A percentile compares a stretch with the other conserved stretches of the same genome.
phyloP scores from a whole-genome alignment of 208 protist species.

The Leishmania major region DNA sequence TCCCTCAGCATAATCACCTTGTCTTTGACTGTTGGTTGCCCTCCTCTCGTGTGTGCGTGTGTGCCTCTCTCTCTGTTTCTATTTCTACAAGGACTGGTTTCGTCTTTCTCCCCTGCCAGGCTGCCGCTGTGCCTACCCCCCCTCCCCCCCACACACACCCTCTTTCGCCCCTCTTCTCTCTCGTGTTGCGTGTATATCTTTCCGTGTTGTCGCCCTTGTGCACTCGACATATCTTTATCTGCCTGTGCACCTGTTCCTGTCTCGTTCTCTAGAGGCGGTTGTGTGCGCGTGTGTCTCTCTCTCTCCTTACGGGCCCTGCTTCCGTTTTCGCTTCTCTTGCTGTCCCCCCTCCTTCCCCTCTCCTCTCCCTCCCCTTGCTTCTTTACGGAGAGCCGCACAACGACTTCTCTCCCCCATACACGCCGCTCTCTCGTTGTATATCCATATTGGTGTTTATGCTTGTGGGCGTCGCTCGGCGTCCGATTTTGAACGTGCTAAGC shows the following conservation, averaged over 20 bases:
- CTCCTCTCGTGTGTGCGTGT: background rate
- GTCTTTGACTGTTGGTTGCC: background rate
- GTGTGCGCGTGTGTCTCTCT: background rate
- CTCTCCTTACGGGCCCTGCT: background rate
- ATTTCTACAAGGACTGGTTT: background rate
- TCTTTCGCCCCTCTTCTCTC: background rate
- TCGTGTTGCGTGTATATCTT: background rate
- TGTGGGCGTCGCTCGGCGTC: background rate
- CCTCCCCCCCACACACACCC: too few species aligned
- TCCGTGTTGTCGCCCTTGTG: background rate
- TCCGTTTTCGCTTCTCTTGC: background rate
- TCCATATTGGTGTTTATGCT: background rate
- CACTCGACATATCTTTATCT: background rate
- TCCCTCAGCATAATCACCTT: conserved; percentile 5
- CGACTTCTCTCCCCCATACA: background rate
- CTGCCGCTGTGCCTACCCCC: background rate
- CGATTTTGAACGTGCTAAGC: background rate
- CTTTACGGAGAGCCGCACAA: background rate
- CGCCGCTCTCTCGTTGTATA: background rate
- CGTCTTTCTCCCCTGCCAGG: background rate
- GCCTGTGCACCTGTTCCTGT: too few species aligned
- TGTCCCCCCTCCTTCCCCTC: background rate
- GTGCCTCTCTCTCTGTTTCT: background rate
- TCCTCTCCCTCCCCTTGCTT: background rate
- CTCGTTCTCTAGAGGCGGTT: background rate